Evolutionary conservation across 139 green algal genomes (phyloP), one percentile per base, ranked within the genome.

Genomic region (Chlamydomonas incerta): DNA sequence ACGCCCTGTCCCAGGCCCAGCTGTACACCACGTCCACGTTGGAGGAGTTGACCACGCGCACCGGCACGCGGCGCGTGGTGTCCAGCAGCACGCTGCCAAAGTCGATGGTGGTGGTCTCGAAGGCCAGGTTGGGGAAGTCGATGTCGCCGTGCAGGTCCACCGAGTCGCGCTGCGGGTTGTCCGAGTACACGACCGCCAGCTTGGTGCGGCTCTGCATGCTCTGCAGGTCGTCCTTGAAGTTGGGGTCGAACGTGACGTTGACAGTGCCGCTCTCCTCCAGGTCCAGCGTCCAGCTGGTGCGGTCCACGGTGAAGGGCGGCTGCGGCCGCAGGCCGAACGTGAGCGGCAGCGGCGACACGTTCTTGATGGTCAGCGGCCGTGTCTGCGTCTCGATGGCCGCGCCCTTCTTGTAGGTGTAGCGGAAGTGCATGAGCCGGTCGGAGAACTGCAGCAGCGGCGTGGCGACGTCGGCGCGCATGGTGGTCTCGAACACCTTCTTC

Each of bases 1-100:
- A 87, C 26, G 81, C 67, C 37, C 76, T 58, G 83, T 92, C 88
- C 87, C 95, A 95, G 28, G 82, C 85, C 95, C 95, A 97, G 23
- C 57, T 67, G 89, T 95, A 96, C 26, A 89, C 85, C 69, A 89
- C 87, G 29, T 89, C 81, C 28, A 93, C 85, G 63, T 72, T 82
- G 26, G 80, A 90, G 63, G 73, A 89, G 92, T 98, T 98, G 70
- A 81, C 93, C 24, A 96, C 72, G 23, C 37, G 80, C 8, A 96
- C 66, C 4, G 86, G 66, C 35, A 89, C 34, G 34, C 94, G 89
- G 57, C 80, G 73, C 3, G 88, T 93, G 35, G 93, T 98, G 91
- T 98, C 94, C 24, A 92, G 93, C 46, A 96, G 88, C 9, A 94
- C 91, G 33, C 87, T 93, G 57, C 94, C 94, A 91, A 97, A 98